A percentile compares a stretch with the other conserved stretches of the same genome.
Conservation (phyloP, 129 eudicot genomes). For the Erigeron canadensis region DNA sequence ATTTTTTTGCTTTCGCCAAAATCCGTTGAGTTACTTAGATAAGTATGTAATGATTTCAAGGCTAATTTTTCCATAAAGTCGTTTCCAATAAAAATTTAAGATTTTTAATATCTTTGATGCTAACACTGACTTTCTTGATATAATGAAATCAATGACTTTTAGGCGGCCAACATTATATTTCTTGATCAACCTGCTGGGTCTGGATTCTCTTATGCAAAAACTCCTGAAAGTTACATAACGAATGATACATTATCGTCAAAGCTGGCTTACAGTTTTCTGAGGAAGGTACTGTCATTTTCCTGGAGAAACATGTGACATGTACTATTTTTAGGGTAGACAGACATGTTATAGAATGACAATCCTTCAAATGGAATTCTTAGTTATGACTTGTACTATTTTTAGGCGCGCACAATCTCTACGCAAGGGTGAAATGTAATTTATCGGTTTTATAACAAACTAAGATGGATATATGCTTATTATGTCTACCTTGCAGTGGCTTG, state of each 20-base stretch:
- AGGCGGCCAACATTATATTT: conserved; percentile 36
- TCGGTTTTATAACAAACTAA: not conserved
- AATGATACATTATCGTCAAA: conserved; percentile 27
- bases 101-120: not conserved
- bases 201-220: conserved; percentile 35
- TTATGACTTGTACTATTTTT: no score
- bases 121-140: not conserved
- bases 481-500: conserved; percentile 25
- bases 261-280: conserved; percentile 23
- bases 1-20: not conserved
- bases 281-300: conserved; percentile 20
- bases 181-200: conserved; percentile 34
- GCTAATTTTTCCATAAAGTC: not conserved
- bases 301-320: not conserved
- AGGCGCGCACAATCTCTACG: not conserved
- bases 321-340: not conserved
- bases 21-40: not conserved
- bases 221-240: not conserved
- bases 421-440: no score
- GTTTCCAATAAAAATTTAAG: not conserved
- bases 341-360: not conserved
- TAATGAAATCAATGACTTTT: not conserved
- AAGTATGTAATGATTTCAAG: not conserved
- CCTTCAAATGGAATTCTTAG: not conserved
- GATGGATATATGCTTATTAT: not conserved